Evolutionary conservation across 2,329 filamentous ascomycete species (phyloP), one percentile per base, ranked within the genome.

Genomic region (Fusarium sulawesiense): DNA sequence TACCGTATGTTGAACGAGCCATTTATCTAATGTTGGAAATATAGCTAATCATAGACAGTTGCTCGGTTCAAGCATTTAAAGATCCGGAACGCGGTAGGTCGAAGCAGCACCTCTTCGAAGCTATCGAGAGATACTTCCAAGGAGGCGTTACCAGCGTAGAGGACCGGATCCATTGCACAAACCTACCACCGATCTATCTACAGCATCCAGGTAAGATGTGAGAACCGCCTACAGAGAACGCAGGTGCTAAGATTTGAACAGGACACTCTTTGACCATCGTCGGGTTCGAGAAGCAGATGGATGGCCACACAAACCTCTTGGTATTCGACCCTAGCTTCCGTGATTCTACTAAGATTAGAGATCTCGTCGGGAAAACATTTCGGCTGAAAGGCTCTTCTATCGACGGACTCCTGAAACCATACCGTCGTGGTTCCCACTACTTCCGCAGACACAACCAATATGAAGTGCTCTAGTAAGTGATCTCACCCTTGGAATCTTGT

Each of bases 231-330:
- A 14, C 7, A 46, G 40, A 3, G 10, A 32, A 7, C 7, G 2
- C 9, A 46, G 25, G 16, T 2, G 32, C 72, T 69, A 49, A 70
- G 7, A 23, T 12, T n/a, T 37, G 23, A 4, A 37, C 27, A 86
- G 93, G 94, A 4, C 95, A 98, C 78, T 98, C 94, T 2, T 85
- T 97, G 83, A 97, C 93, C 1, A 93, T 98, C 54, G 85, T 98
- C 57, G 95, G 95, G 0, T 85, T 97, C 27, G 94, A 98, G 79
- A 88, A 87, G 70, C 87, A 86, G 29, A 83, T 80, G 34, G 85
- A 91, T 63, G 92, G 92, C 27, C 82, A 83, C 20, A 82, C 85
- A 54, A 92, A 92, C 71, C 82, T 98, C 20, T 83, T 98, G 1
- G 92, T 97, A 14, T 97, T 97, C 77, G 94, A 98, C 77, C 94